Conservation (phyloP, 805 yeast species). For the Starmerella scarabaei region DNA sequence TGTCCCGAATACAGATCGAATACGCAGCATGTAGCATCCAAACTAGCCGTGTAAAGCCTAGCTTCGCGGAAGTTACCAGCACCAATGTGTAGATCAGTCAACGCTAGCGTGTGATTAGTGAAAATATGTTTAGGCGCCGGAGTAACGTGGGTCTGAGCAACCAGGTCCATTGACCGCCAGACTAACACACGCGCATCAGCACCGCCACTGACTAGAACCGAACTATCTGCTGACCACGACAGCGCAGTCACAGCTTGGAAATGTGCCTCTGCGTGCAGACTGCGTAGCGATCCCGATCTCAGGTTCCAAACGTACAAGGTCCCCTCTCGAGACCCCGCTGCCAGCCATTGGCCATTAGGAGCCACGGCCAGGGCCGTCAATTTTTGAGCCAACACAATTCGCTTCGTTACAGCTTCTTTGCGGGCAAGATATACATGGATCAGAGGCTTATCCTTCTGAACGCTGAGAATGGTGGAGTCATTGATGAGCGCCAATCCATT, state of each 20-base stretch:
- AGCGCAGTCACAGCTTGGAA: conserved; percentile 60
- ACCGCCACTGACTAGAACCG: conserved; percentile 62
- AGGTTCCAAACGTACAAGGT: conserved; percentile 77
- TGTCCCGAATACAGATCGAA: conserved; percentile 41
- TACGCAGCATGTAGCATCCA: conserved; percentile 61
- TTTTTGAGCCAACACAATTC: conserved; percentile 72
- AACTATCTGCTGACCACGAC: conserved; percentile 47
- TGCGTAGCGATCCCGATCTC: conserved; percentile 56
- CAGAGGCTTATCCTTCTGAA: conserved; percentile 59
- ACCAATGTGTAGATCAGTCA: conserved; percentile 37
- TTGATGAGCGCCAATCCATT: conserved; percentile 3
- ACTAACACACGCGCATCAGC: conserved; percentile 65
- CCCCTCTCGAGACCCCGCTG: conserved; percentile 67
- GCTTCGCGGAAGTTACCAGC: conserved; percentile 48
- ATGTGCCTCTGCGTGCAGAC: conserved; percentile 60
- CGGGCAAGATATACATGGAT: conserved; percentile 54
- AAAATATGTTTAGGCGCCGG: conserved; percentile 24
- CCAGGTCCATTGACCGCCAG: conserved; percentile 58
- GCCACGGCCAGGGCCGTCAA: conserved; percentile 43
- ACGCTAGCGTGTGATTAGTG: conserved; percentile 34
- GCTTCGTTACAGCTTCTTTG: conserved; percentile 58
- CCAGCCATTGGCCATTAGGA: conserved; percentile 35
- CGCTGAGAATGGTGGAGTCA: conserved; percentile 33
- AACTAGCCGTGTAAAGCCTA: conserved; percentile 54
- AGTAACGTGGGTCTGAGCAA: conserved; percentile 22